Percentiles rank a stretch among this genome's conserved stretches.
These are phyloP conservation scores for Trichoderma harzianum DNA, from an alignment of 2,329 filamentous ascomycete species.

Conservation along the genomic window DNA sequence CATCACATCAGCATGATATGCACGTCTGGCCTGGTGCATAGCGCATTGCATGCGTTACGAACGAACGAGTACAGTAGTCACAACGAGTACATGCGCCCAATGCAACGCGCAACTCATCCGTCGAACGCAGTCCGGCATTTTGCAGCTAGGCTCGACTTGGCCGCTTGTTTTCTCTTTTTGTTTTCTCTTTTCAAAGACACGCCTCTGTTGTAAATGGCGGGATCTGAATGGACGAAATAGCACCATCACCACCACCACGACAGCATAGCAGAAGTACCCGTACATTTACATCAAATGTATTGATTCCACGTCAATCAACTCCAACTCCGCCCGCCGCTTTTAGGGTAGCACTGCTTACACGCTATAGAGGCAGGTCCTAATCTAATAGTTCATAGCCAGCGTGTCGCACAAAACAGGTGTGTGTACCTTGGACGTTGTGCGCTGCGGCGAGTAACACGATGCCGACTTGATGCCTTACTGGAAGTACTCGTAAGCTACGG, in stretches of 20 bases:
- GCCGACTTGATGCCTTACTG: neutral
- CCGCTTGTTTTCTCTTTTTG: constrained; percentile 5
- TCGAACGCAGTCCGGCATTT: neutral
- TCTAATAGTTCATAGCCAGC: neutral
- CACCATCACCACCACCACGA: neutral
- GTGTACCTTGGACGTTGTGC: neutral
- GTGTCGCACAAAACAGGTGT: neutral
- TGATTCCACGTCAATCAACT: neutral
- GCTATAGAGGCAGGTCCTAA: neutral
- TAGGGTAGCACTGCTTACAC: neutral
- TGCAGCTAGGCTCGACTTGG: neutral
- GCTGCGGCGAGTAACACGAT: neutral
- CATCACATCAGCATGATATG: neutral
- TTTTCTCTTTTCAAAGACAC: neutral
- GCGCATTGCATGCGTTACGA: neutral
- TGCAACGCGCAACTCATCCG: neutral
- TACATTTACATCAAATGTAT: neutral
- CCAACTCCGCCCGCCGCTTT: neutral
- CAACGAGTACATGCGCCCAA: neutral
- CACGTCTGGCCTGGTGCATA: neutral
- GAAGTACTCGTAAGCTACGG: neutral
- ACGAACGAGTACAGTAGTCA: neutral
- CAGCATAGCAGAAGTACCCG: neutral
- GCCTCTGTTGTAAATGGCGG: neutral
- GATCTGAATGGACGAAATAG: neutral